phyloP scores from a whole-genome alignment of 345 rosid genomes.

The Citrus australasica region DNA sequence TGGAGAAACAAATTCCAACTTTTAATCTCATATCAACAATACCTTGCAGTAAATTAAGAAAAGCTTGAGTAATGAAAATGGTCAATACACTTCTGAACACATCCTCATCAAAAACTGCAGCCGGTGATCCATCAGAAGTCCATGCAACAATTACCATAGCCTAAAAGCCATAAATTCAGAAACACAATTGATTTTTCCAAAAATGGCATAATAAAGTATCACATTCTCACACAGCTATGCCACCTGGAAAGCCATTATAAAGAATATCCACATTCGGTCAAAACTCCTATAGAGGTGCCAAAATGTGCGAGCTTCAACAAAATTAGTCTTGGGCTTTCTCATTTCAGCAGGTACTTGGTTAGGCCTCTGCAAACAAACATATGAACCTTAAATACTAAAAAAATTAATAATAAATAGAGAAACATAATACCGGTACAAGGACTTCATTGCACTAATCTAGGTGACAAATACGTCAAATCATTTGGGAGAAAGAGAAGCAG shows the following conservation, averaged over 20 bases:
- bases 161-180: slow-evolving; percentile 40
- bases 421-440: not conserved
- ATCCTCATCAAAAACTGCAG: slow-evolving; percentile 54
- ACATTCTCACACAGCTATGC: slow-evolving; percentile 12
- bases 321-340: slow-evolving; percentile 86
- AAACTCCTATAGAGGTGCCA: slow-evolving; percentile 92
- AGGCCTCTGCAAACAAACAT: slow-evolving; percentile 46
- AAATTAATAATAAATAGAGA: not conserved
- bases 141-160: slow-evolving; percentile 89
- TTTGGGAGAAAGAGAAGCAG: not conserved
- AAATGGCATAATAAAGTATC: slow-evolving; percentile 11
- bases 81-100: slow-evolving; percentile 63
- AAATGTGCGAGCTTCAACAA: slow-evolving; percentile 97
- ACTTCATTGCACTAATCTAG: not conserved
- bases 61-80: slow-evolving; percentile 83
- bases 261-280: slow-evolving; percentile 98
- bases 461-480: not conserved
- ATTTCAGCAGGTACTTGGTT: slow-evolving; percentile 42
- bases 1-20: not conserved
- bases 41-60: slow-evolving; percentile 91
- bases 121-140: slow-evolving; percentile 67
- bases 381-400: not conserved
- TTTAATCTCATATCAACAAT: not conserved
- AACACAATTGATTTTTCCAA: slow-evolving; percentile 9
- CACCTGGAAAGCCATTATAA: slow-evolving; percentile 86